Evolutionary conservation across 2,329 filamentous ascomycete species (phyloP).

Genomic region (Talaromyces atroroseus): DNA sequence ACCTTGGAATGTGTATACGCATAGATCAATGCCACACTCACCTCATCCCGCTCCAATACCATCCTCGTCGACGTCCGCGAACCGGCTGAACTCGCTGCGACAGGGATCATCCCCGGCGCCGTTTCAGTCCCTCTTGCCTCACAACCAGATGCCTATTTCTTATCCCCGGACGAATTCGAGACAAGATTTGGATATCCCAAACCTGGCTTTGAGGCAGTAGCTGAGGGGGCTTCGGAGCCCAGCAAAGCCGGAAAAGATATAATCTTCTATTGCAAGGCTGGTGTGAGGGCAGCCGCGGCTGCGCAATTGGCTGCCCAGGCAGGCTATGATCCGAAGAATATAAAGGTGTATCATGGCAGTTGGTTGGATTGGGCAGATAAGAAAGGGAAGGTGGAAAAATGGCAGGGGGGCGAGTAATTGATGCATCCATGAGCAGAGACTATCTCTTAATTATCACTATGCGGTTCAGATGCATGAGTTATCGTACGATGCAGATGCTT

Average conservation of each 20-base stretch:
- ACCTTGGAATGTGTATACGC: slow-evolving; percentile 1
- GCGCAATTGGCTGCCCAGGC: slow-evolving; percentile 69
- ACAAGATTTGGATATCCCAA: slow-evolving; percentile 74
- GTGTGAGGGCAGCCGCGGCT: slow-evolving; percentile 73
- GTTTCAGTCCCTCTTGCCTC: slow-evolving; percentile 77
- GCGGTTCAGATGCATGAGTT: not conserved
- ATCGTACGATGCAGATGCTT: not conserved
- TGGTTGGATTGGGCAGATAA: slow-evolving; percentile 72
- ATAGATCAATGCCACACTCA: slow-evolving; percentile 27
- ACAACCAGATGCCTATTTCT: slow-evolving; percentile 72
- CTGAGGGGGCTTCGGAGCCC: slow-evolving; percentile 6
- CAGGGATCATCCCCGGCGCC: slow-evolving; percentile 65
- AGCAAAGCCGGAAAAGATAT: slow-evolving; percentile 36
- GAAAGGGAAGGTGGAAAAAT: slow-evolving; percentile 58
- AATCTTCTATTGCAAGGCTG: slow-evolving; percentile 90
- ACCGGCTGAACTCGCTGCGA: slow-evolving; percentile 40
- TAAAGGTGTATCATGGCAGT: slow-evolving; percentile 48
- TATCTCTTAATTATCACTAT: not conserved
- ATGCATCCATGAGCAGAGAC: not conserved
- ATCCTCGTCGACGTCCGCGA: slow-evolving; percentile 46
- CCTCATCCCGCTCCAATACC: slow-evolving; percentile 23
- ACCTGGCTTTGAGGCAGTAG: slow-evolving; percentile 50
- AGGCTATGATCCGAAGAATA: slow-evolving; percentile 64
- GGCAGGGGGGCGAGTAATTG: slow-evolving; percentile 25
- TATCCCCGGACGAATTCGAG: slow-evolving; percentile 72